Percentiles rank a stretch among this genome's conserved stretches.
phyloP scores from a whole-genome alignment of 2,329 filamentous ascomycete species.

The Colletotrichum magnum region DNA sequence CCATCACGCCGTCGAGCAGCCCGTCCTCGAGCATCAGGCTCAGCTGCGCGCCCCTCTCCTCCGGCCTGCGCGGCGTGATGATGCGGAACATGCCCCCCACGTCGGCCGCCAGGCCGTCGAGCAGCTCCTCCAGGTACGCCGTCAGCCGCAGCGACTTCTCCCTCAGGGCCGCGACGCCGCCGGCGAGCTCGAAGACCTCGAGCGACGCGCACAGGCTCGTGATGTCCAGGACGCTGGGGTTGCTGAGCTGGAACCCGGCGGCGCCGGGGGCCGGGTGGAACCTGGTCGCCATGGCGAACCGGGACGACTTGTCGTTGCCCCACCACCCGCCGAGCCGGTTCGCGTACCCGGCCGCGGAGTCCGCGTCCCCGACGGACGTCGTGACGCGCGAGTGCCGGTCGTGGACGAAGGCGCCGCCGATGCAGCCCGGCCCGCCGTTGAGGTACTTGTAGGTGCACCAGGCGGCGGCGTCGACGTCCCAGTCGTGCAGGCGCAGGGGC shows the following conservation, averaged over 20 bases:
- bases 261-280: conserved; percentile 86
- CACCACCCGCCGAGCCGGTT: conserved; percentile 88
- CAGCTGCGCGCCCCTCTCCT: conserved; percentile 81
- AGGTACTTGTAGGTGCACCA: conserved; percentile 98
- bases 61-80: conserved; percentile 76
- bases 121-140: conserved; percentile 77
- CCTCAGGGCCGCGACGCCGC: conserved; percentile 73
- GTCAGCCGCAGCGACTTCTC: conserved; percentile 78
- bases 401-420: conserved; percentile 86
- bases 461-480: conserved; percentile 91
- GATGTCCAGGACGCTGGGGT: conserved; percentile 82
- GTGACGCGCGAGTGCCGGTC: conserved; percentile 76
- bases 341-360: conserved; percentile 65
- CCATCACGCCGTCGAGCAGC: conserved; percentile 75
- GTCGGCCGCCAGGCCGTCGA: conserved; percentile 54
- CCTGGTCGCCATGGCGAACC: conserved; percentile 87
- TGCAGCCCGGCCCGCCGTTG: conserved; percentile 86
- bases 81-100: conserved; percentile 61
- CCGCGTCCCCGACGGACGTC: conserved; percentile 52
- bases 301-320: conserved; percentile 81
- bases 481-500: conserved; percentile 83
- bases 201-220: conserved; percentile 80
- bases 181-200: conserved; percentile 76
- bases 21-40: conserved; percentile 77
- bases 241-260: conserved; percentile 86